Evolutionary conservation across 2,329 filamentous ascomycete species (phyloP), one percentile per base, ranked within the genome.

Genomic region (Stemphylium beticola): DNA sequence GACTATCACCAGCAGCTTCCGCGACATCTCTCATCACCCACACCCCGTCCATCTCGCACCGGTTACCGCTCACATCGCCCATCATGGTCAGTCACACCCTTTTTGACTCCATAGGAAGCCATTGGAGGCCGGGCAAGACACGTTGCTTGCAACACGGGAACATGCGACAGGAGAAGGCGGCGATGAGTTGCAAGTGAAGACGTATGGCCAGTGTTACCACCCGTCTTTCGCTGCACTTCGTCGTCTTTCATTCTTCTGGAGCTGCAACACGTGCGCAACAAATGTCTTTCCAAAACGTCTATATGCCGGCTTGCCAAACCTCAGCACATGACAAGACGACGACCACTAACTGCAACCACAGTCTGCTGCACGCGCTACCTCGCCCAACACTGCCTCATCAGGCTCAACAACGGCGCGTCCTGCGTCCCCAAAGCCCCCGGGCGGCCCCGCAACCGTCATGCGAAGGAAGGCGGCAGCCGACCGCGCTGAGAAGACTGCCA

Each of bases 401-500:
- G 91, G 90, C 78, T 83, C 87, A 57, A 87, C 85, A 74, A 85
- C 87, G 73, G 87, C 85, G 72, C 91, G 93, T 63, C 88, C 91
- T 52, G 89, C 91, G 26, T 96, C 93, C 44, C 93, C 93, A 58
- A 88, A 91, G 70, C 89, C 92, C 61, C 95, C 95, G 22, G 95
- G 95, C 64, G 95, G 95, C 68, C 92, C 95, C 72, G 92, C 95
- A 76, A 96, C 93, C 66, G 93, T 92, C 59, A 96, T 99, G 80
- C 88, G 95, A 78, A 89, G 95, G 77, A 92, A 95, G 76, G 93
- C 95, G 38, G 95, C 95, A 26, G 93, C 93, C 70, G 95, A 98
- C 77, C 91, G 96, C 81, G 96, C 96, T 79, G 95, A 98, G 81
- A 95, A 96, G 81, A 87, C 93, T 69, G 93, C 93, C 73, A 99